These are phyloP conservation scores for Sutorius australiensis DNA, from an alignment of 768 basidiomycete genomes.

Conservation along the genomic window DNA sequence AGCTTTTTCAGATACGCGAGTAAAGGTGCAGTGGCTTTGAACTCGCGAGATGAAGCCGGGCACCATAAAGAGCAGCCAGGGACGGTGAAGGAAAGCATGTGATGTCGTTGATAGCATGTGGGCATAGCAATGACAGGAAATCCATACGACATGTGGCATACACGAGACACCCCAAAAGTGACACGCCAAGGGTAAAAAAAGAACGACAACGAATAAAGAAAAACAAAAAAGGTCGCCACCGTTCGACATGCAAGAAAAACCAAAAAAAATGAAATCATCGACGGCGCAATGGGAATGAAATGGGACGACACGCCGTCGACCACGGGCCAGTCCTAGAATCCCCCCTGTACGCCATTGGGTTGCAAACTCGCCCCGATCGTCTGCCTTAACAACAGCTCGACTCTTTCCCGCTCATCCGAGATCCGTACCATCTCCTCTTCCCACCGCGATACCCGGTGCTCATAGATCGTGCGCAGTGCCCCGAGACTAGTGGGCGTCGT, in stretches of 20 bases:
- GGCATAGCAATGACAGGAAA: background rate
- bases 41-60: background rate
- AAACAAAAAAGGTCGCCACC: background rate
- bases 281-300: background rate
- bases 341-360: slow-evolving; percentile 15
- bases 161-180: background rate
- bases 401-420: slow-evolving; percentile 61
- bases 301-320: background rate
- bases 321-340: background rate
- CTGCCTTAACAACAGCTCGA: slow-evolving; percentile 64
- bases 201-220: background rate
- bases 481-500: slow-evolving; percentile 65
- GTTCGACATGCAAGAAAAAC: background rate
- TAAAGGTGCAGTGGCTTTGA: background rate
- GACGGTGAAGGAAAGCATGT: background rate
- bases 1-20: too few species aligned
- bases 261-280: background rate
- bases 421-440: slow-evolving; percentile 64
- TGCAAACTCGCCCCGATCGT: slow-evolving; percentile 46
- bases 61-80: background rate
- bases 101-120: background rate
- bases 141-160: slow-evolving; percentile 1
- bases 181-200: background rate
- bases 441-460: slow-evolving; percentile 66
- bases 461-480: slow-evolving; percentile 60